phyloP scores from a whole-genome alignment of 2,329 filamentous ascomycete species.

The Juglanconis juglandina region DNA sequence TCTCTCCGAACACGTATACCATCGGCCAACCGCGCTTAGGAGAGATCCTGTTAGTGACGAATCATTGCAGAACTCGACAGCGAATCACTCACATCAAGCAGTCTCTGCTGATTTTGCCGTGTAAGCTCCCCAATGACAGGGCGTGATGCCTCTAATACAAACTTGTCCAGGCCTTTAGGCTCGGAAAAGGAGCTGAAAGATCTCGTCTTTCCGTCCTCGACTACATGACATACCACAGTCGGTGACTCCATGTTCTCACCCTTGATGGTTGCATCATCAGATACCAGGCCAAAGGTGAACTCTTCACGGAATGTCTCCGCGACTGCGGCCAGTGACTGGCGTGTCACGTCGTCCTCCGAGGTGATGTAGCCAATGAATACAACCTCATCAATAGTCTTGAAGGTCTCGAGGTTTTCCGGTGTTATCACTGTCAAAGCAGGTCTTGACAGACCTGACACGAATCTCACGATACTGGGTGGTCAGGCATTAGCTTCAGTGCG shows the following conservation, averaged over 20 bases:
- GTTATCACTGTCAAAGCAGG: conserved; percentile 25
- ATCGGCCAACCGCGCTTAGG: conserved; percentile 33
- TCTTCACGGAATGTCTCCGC: conserved; percentile 29
- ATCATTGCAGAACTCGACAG: neutral
- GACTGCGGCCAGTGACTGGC: conserved; percentile 23
- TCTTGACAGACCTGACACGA: conserved; percentile 24
- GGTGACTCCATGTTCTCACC: conserved; percentile 20
- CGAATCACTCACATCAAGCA: conserved; percentile 30
- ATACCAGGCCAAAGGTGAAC: conserved; percentile 32
- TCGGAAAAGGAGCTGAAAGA: conserved; percentile 19
- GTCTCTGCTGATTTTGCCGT: conserved; percentile 29
- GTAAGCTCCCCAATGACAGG: conserved; percentile 32
- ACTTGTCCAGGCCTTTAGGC: conserved; percentile 24
- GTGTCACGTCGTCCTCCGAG: conserved; percentile 19
- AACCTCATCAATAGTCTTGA: conserved; percentile 30
- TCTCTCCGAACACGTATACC: conserved; percentile 34
- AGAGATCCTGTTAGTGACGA: neutral
- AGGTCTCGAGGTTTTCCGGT: conserved; percentile 21
- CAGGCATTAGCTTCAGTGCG: neutral
- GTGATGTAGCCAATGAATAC: conserved; percentile 30
- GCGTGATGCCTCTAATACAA: conserved; percentile 27
- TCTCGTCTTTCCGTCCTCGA: conserved; percentile 27
- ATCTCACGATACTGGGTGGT: conserved; percentile 22
- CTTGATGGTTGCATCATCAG: conserved; percentile 16
- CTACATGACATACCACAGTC: conserved; percentile 28